These are phyloP conservation scores for Cercophora newfieldiana DNA, from an alignment of 495 filamentous ascomycete species.

Conservation along the genomic window DNA sequence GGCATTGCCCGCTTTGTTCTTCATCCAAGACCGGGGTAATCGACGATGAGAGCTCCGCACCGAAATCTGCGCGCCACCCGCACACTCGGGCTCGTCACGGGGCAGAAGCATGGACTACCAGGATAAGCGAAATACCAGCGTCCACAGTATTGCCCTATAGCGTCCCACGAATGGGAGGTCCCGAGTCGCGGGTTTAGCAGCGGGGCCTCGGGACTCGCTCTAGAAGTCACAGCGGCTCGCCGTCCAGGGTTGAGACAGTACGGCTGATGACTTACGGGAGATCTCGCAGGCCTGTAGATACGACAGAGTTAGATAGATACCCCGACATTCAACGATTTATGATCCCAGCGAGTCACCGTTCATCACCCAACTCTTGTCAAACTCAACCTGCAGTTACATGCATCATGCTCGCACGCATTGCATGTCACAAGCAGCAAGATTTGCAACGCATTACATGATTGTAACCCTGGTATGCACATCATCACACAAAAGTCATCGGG, in stretches of 20 bases:
- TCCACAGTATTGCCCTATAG: no score
- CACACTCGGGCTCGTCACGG: background rate
- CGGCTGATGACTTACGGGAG: conserved; percentile 28
- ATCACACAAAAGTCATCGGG: background rate
- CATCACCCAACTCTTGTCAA: background rate
- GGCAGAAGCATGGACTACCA: background rate
- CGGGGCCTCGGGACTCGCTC: background rate
- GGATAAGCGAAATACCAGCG: no score
- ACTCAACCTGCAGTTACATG: no score
- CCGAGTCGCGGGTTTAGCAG: no score
- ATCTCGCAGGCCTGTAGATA: conserved; percentile 27
- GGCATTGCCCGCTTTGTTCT: background rate
- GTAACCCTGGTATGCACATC: background rate
- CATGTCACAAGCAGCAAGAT: background rate
- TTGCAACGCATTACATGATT: background rate
- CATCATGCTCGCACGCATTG: background rate
- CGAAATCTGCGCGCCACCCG: background rate
- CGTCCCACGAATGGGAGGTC: no score
- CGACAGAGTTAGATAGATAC: conserved; percentile 40
- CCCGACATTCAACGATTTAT: conserved; percentile 35
- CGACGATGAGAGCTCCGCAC: background rate
- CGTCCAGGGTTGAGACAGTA: background rate
- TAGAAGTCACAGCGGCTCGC: background rate
- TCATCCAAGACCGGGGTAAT: background rate
- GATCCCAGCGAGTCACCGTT: conserved; percentile 3